phyloP scores from a whole-genome alignment of 2,329 filamentous ascomycete genomes.

The Fusarium protoensiforme region DNA sequence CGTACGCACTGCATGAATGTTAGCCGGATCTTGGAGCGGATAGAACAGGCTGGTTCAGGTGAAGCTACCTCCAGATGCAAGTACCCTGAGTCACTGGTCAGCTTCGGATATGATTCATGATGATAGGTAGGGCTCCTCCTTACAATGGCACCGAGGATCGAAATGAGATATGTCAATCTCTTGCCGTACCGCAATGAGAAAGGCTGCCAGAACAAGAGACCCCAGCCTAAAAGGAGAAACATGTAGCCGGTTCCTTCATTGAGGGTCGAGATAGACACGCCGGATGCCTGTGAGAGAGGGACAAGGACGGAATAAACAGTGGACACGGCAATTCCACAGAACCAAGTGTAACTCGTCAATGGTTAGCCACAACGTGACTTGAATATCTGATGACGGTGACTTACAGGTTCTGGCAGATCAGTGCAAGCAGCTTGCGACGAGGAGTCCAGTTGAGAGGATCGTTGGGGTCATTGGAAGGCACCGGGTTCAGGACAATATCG shows the following conservation, averaged over 20 bases:
- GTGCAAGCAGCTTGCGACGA: constrained; percentile 39
- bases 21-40: neutral
- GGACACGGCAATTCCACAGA: constrained; percentile 53
- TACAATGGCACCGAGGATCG: constrained; percentile 47
- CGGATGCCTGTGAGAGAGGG: constrained; percentile 47
- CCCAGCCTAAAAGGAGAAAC: constrained; percentile 59
- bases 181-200: constrained; percentile 59
- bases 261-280: constrained; percentile 48
- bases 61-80: constrained; percentile 38
- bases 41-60: accelerated
- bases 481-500: constrained; percentile 62
- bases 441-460: constrained; percentile 64
- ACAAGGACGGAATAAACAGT: constrained; percentile 54
- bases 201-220: constrained; percentile 60
- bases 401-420: constrained; percentile 46
- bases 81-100: constrained; percentile 20
- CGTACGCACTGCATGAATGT: constrained; percentile 44
- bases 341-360: constrained; percentile 48
- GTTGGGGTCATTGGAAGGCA: constrained; percentile 60
- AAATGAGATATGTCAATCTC: constrained; percentile 52
- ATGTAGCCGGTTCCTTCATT: constrained; percentile 55
- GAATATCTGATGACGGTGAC: neutral
- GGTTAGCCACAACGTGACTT: neutral
- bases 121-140: neutral
- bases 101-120: neutral